These are phyloP conservation scores for Clathrospora elynae DNA, from an alignment of 2,329 filamentous ascomycete genomes.

Conservation along the genomic window DNA sequence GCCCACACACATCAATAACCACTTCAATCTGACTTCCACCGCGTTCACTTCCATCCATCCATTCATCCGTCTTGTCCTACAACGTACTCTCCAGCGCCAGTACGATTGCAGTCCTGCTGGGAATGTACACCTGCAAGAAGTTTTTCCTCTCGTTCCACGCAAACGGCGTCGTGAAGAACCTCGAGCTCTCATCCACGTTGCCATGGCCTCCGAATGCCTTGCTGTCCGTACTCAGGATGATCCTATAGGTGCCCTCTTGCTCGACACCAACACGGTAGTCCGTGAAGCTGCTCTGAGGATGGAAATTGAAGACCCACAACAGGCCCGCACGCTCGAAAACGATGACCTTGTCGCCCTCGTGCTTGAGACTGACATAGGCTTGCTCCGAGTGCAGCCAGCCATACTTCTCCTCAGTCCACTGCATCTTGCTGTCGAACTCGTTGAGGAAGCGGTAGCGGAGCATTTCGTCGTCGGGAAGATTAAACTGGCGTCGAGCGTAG, in stretches of 20 bases:
- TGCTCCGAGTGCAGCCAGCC: conserved; percentile 87
- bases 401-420: conserved; percentile 82
- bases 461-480: conserved; percentile 82
- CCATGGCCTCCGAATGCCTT: conserved; percentile 78
- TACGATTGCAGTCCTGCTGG: conserved; percentile 77
- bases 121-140: conserved; percentile 90
- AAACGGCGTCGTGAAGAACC: conserved; percentile 91
- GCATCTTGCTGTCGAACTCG: conserved; percentile 92
- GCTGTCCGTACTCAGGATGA: conserved; percentile 82
- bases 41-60: neutral
- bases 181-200: conserved; percentile 76
- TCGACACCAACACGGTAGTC: conserved; percentile 94
- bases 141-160: conserved; percentile 89
- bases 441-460: conserved; percentile 91
- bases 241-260: conserved; percentile 78
- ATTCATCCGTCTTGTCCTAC: no score
- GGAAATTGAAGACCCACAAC: conserved; percentile 96
- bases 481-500: conserved; percentile 92
- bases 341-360: conserved; percentile 91
- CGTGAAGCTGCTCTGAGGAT: conserved; percentile 79
- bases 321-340: conserved; percentile 92
- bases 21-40: conserved; percentile 1
- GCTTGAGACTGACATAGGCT: conserved; percentile 91
- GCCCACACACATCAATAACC: no score
- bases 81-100: conserved; percentile 39